These are phyloP conservation scores for Diaporthe sp. DNA, from an alignment of 2,329 filamentous ascomycete species.

Conservation along the genomic window DNA sequence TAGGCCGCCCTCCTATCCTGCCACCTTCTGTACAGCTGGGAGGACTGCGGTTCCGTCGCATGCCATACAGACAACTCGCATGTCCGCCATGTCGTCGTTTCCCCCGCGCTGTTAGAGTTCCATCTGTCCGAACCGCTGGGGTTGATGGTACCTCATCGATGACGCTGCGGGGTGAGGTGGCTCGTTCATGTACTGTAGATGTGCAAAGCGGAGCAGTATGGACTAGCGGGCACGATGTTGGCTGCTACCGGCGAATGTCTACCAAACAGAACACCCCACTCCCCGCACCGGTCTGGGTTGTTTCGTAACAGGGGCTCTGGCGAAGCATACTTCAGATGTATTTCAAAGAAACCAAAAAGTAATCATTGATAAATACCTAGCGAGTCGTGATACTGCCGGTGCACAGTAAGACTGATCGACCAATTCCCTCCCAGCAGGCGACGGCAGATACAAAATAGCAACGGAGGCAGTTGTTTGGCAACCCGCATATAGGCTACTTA, in stretches of 20 bases:
- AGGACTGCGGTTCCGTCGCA: background rate
- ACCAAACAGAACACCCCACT: background rate
- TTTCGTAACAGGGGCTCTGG: background rate
- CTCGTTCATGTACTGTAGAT: background rate
- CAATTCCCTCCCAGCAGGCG: background rate
- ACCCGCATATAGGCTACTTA: background rate
- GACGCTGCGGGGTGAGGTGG: conserved; percentile 1
- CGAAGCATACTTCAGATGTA: background rate
- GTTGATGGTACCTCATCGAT: background rate
- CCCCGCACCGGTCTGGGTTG: background rate
- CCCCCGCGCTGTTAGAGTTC: conserved; percentile 12
- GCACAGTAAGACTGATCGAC: background rate
- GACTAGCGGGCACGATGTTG: background rate
- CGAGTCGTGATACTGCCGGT: background rate
- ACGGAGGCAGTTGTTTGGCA: background rate
- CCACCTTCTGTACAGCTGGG: background rate
- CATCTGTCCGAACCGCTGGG: conserved; percentile 20
- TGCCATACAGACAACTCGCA: background rate
- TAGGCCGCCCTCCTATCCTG: background rate
- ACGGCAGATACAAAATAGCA: background rate
- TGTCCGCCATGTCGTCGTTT: background rate
- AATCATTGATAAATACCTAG: background rate
- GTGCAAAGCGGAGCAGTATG: conserved; percentile 11
- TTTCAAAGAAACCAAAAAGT: background rate
- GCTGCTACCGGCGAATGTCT: background rate